Evolutionary conservation across 805 yeast genomes (phyloP).

Genomic region (Priceomyces melissophilus): DNA sequence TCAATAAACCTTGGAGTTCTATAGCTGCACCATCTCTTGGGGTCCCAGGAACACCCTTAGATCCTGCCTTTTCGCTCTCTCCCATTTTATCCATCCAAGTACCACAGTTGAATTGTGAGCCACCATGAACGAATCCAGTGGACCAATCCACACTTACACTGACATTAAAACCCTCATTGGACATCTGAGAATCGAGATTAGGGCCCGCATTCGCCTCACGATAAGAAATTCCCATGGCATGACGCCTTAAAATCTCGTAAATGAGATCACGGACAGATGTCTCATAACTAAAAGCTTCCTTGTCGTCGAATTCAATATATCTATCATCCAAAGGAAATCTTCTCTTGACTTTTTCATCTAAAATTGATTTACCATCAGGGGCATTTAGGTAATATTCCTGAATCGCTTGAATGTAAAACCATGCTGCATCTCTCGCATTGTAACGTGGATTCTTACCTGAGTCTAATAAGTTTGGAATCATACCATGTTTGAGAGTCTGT

Average conservation of each 20-base stretch:
- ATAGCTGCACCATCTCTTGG: constrained; percentile 97
- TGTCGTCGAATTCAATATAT: constrained; percentile 64
- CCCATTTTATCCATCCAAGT: constrained; percentile 99
- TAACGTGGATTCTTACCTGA: constrained; percentile 92
- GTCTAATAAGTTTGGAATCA: constrained; percentile 89
- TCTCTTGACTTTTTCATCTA: constrained; percentile 70
- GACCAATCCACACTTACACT: constrained; percentile 79
- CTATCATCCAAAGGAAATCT: constrained; percentile 89
- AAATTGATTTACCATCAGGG: constrained; percentile 64
- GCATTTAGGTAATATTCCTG: constrained; percentile 73
- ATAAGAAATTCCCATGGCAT: constrained; percentile 81
- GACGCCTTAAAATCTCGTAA: constrained; percentile 80
- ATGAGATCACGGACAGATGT: constrained; percentile 71
- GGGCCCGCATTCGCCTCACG: constrained; percentile 96
- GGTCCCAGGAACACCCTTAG: constrained; percentile 93
- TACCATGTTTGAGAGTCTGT: constrained; percentile 87
- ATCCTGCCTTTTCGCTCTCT: constrained; percentile 78
- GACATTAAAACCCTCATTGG: constrained; percentile 86
- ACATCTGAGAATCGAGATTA: constrained; percentile 86
- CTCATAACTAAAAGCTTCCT: constrained; percentile 70
- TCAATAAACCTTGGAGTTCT: constrained; percentile 85
- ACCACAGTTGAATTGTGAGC: constrained; percentile 90
- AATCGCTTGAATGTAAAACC: constrained; percentile 89
- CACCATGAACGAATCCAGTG: constrained; percentile 86
- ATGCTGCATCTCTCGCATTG: constrained; percentile 95